Evolutionary conservation across 2,329 filamentous ascomycete species (phyloP).

Genomic region (Meredithiella fracta): DNA sequence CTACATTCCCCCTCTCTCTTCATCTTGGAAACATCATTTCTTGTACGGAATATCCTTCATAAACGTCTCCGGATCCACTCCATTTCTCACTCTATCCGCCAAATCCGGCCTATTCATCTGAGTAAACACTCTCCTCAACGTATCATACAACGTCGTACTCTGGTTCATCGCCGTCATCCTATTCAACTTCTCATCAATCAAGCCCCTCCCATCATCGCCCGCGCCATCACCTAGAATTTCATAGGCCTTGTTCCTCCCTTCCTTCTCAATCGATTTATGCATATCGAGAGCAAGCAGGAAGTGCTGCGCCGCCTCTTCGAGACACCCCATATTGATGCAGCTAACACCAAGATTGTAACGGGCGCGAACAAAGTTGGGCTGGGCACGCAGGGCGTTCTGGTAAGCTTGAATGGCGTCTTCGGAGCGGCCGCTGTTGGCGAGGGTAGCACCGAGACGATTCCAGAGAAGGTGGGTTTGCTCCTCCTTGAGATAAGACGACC

Average conservation of each 20-base stretch:
- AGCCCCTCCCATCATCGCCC: constrained; percentile 21
- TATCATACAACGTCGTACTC: constrained; percentile 93
- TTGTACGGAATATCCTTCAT: constrained; percentile 41
- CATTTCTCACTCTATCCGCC: constrained; percentile 70
- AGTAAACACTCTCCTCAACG: constrained; percentile 80
- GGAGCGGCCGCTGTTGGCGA: constrained; percentile 82
- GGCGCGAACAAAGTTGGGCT: constrained; percentile 91
- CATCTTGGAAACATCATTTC: constrained; percentile 54
- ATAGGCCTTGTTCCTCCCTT: constrained; percentile 65
- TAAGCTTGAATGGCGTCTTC: constrained; percentile 97
- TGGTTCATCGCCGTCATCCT: constrained; percentile 87
- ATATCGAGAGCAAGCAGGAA: constrained; percentile 81
- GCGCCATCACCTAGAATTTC: constrained; percentile 47
- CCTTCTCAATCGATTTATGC: constrained; percentile 84
- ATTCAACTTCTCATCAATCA: constrained; percentile 57
- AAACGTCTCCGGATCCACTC: constrained; percentile 83
- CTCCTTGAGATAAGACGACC: constrained; percentile 58
- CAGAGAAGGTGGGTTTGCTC: constrained; percentile 86
- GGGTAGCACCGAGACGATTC: constrained; percentile 90
- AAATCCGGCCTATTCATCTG: constrained; percentile 87
- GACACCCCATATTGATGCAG: constrained; percentile 95
- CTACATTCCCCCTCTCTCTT: neutral
- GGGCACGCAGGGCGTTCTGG: constrained; percentile 74
- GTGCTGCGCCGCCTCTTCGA: constrained; percentile 82
- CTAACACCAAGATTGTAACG: constrained; percentile 92